phyloP scores from a whole-genome alignment of 306 rosid genomes.

The Quercus robur region DNA sequence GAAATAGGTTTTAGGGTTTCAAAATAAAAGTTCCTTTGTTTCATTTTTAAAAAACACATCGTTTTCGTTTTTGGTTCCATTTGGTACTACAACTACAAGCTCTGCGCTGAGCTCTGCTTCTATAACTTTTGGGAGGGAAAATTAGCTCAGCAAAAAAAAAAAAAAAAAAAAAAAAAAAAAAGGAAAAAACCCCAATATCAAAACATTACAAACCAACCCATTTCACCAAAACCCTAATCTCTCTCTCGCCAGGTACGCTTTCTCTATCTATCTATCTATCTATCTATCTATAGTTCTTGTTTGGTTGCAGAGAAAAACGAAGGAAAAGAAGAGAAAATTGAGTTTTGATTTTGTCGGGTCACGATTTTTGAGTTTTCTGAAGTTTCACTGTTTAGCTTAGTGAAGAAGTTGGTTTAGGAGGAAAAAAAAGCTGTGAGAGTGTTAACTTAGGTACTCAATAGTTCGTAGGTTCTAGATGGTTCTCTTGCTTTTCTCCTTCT shows the following conservation, averaged over 20 bases:
- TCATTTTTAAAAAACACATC: too few relatives aligned
- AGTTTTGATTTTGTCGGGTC: background rate
- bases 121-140: constrained; percentile 40
- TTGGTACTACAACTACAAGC: background rate
- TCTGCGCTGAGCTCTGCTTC: background rate
- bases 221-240: constrained; percentile 10
- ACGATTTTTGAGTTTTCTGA: background rate
- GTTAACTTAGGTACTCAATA: background rate
- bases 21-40: too few relatives aligned
- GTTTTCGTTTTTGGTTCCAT: background rate
- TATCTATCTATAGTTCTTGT: background rate
- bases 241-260: constrained; percentile 29
- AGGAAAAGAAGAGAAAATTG: background rate
- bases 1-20: constrained; percentile 37
- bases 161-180: too few relatives aligned
- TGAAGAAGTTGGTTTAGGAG: background rate
- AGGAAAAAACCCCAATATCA: background rate
- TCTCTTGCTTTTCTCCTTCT: background rate
- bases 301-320: constrained; percentile 8
- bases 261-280: constrained; percentile 20
- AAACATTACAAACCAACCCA: background rate
- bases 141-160: background rate
- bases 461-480: background rate
- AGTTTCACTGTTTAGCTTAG: background rate
- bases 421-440: background rate